Conservation (phyloP, 345 rosid genomes). For the Acer campestre region DNA sequence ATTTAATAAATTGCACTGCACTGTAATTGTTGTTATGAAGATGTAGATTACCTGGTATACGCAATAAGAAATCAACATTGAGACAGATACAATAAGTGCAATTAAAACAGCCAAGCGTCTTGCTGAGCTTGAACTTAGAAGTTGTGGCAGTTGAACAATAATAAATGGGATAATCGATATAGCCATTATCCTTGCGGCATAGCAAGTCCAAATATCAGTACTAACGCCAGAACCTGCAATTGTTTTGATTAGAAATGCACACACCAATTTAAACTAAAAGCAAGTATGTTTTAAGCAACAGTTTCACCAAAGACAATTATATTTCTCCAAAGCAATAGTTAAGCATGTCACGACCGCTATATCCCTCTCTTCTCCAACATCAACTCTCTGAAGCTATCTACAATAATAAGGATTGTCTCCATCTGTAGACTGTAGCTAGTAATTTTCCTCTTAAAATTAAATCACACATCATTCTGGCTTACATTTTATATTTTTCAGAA, state of each 20-base stretch:
- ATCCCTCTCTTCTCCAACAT: not conserved
- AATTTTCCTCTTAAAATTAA: too few species aligned
- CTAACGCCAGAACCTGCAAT: slow-evolving; percentile 69
- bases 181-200: slow-evolving; percentile 83
- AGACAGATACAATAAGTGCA: slow-evolving; percentile 55
- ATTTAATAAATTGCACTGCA: not conserved
- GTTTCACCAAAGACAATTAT: not conserved
- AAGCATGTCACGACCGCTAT: not conserved
- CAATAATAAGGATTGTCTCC: not conserved
- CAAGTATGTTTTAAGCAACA: not conserved
- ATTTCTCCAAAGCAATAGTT: not conserved
- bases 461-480: too few species aligned
- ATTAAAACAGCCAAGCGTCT: slow-evolving; percentile 68
- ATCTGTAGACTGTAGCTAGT: too few species aligned
- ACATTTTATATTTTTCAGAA: too few species aligned
- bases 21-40: not conserved
- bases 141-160: slow-evolving; percentile 80
- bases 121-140: slow-evolving; percentile 68
- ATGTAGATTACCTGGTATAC: slow-evolving; percentile 70
- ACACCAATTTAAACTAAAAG: not conserved
- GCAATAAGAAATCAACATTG: slow-evolving; percentile 76
- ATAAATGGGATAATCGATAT: slow-evolving; percentile 82
- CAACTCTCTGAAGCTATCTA: not conserved
- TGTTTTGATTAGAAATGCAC: not conserved
- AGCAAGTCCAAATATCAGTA: slow-evolving; percentile 78